These are phyloP conservation scores for Claviceps sp. DNA, from an alignment of 2,329 filamentous ascomycete species.

Conservation along the genomic window DNA sequence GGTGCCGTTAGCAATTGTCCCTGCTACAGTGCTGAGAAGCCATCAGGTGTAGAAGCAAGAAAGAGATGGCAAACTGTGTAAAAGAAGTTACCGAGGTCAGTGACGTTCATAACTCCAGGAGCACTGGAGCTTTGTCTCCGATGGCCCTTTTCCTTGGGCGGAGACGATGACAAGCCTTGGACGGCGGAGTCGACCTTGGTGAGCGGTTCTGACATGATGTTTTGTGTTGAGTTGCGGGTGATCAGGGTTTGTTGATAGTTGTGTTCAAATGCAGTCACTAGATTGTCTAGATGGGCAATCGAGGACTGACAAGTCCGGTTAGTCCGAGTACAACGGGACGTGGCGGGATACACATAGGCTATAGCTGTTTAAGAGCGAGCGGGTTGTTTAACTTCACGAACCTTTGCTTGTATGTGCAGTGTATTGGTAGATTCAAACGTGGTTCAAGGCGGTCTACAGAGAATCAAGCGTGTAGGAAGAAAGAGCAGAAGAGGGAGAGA, in stretches of 20 bases:
- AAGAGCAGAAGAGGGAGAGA: slow-evolving; percentile 6
- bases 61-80: neutral
- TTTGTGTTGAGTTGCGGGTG: neutral
- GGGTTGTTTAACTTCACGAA: slow-evolving; percentile 2
- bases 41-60: neutral
- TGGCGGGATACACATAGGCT: neutral
- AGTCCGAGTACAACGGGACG: neutral
- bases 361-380: neutral
- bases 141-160: slow-evolving; percentile 52
- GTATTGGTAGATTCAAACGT: neutral
- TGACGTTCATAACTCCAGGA: slow-evolving; percentile 59
- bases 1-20: neutral
- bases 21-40: too few species aligned
- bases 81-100: slow-evolving; percentile 62
- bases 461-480: slow-evolving; percentile 7
- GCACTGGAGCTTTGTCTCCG: slow-evolving; percentile 61
- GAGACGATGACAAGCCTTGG: slow-evolving; percentile 58
- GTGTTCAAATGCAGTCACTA: too few species aligned
- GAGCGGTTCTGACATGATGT: slow-evolving; percentile 41
- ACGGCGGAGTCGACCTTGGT: slow-evolving; percentile 88
- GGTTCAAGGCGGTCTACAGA: slow-evolving; percentile 8
- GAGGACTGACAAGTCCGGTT: neutral
- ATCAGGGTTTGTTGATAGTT: neutral
- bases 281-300: neutral
- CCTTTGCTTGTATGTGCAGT: neutral